Percentiles rank a stretch among this genome's conserved stretches.
Conservation (phyloP, 2,329 filamentous ascomycete genomes). For the Fusarium austroafricanum region DNA sequence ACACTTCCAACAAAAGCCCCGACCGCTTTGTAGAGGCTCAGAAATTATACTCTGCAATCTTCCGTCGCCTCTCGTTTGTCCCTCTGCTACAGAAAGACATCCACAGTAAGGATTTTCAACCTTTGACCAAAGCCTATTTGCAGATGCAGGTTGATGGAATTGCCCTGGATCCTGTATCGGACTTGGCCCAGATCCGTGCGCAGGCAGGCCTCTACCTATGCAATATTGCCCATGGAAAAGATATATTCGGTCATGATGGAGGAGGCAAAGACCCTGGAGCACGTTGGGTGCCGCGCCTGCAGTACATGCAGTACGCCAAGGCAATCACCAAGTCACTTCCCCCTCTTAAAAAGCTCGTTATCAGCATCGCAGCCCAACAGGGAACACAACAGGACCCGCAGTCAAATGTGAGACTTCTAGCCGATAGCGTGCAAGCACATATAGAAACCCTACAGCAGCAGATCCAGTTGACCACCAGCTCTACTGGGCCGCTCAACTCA, state of each 20-base stretch:
- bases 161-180: neutral
- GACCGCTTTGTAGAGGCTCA: neutral
- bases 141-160: neutral
- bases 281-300: neutral
- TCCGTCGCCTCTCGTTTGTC: neutral
- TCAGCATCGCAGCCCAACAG: neutral
- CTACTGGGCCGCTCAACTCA: neutral
- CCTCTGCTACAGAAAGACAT: neutral
- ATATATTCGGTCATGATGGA: neutral
- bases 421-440: neutral
- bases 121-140: neutral
- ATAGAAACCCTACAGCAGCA: neutral
- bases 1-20: neutral
- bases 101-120: neutral
- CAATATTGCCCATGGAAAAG: neutral
- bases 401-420: neutral
- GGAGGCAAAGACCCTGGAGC: neutral
- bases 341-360: neutral
- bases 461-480: neutral
- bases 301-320: neutral
- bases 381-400: neutral
- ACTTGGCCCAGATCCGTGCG: neutral
- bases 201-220: neutral
- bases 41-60: neutral
- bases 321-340: neutral